Percentiles rank a stretch among this genome's conserved stretches.
Conservation (phyloP, 805 yeast species). For the Scheffersomyces ergatensis region DNA sequence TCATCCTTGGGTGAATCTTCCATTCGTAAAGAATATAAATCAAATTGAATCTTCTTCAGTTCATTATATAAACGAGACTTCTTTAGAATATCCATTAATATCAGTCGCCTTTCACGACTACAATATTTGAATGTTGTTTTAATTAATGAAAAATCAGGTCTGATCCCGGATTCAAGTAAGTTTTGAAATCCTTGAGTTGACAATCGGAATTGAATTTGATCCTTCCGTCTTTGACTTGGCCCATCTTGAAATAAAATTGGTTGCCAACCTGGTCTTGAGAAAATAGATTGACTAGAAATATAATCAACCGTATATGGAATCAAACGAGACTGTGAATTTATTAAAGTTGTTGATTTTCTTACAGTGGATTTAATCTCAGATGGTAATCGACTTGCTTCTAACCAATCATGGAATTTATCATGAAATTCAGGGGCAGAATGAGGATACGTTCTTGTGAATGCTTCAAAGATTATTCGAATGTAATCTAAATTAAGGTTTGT, state of each 20-base stretch:
- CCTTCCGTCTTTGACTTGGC: not conserved
- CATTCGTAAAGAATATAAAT: constrained; percentile 17
- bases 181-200: constrained; percentile 29
- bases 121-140: constrained; percentile 28
- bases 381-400: constrained; percentile 8
- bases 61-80: constrained; percentile 10
- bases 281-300: constrained; percentile 13
- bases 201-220: constrained; percentile 1
- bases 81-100: constrained; percentile 20
- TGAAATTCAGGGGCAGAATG: constrained; percentile 16
- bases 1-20: constrained; percentile 13
- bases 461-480: constrained; percentile 19
- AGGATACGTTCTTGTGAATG: constrained; percentile 34
- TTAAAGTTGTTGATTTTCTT: constrained; percentile 13
- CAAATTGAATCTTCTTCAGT: constrained; percentile 10
- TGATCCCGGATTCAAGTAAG: constrained; percentile 28
- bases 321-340: constrained; percentile 20
- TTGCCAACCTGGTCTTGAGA: constrained; percentile 11
- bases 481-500: constrained; percentile 18
- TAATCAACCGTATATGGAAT: constrained; percentile 28
- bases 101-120: constrained; percentile 18
- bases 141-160: constrained; percentile 31
- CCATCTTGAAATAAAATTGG: constrained; percentile 27
- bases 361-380: constrained; percentile 10
- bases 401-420: constrained; percentile 8